A percentile compares a stretch with the other conserved stretches of the same genome.
These are phyloP conservation scores for Eucalyptus marginata DNA, from an alignment of 345 rosid genomes.

Conservation along the genomic window DNA sequence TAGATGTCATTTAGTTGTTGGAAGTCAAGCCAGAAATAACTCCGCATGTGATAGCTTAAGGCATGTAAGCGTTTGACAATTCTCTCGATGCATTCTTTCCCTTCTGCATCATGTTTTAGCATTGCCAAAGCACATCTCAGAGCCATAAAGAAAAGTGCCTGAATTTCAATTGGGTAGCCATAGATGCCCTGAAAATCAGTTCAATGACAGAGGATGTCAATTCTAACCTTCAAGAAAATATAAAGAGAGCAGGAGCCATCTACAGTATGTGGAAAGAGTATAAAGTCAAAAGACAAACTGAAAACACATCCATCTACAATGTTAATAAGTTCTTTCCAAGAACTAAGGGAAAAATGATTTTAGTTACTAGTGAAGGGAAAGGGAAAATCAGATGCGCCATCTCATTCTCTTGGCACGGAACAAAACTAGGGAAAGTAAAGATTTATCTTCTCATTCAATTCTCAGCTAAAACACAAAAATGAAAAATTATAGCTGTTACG, in stretches of 20 bases:
- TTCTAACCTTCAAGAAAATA: neutral
- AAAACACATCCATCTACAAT: neutral
- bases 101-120: constrained; percentile 60
- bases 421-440: neutral
- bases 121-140: constrained; percentile 44
- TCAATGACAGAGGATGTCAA: neutral
- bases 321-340: neutral
- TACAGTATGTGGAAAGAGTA: neutral
- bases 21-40: constrained; percentile 62
- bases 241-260: neutral
- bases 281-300: neutral
- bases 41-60: constrained; percentile 45
- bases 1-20: constrained; percentile 59
- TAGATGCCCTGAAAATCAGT: constrained; percentile 50
- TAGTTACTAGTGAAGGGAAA: neutral
- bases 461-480: neutral
- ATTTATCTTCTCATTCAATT: neutral
- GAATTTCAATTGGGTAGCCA: constrained; percentile 79
- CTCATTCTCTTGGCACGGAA: neutral
- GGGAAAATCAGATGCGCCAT: neutral
- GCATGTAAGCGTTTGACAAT: constrained; percentile 47
- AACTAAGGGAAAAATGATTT: neutral
- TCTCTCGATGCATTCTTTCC: constrained; percentile 50
- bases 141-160: constrained; percentile 82
- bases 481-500: neutral